Conservation (phyloP, 1,284 basidiomycete genomes). For the Ustilago crameri region DNA sequence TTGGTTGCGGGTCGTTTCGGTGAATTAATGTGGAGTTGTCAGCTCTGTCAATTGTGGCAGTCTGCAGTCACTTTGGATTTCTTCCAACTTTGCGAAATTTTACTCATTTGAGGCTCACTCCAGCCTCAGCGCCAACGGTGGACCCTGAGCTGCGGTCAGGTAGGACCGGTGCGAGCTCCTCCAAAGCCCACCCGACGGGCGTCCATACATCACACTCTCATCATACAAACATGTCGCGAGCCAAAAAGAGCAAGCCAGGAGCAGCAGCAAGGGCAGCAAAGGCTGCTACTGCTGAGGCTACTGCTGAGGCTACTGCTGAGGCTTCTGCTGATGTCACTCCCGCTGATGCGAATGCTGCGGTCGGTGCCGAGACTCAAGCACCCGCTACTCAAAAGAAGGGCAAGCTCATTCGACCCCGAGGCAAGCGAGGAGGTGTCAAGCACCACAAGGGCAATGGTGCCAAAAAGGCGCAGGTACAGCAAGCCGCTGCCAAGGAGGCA, state of each 20-base stretch:
- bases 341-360: background rate
- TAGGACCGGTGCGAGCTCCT: slow-evolving; percentile 5
- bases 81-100: slow-evolving; percentile 38
- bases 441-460: slow-evolving; percentile 34
- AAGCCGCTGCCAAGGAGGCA: slow-evolving; percentile 21
- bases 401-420: slow-evolving; percentile 60
- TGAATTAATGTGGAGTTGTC: slow-evolving; percentile 28
- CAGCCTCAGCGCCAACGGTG: background rate
- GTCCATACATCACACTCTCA: background rate
- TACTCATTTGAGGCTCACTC: background rate
- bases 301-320: slow-evolving; percentile 1
- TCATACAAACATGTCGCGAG: slow-evolving; percentile 23
- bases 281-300: background rate
- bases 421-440: slow-evolving; percentile 64
- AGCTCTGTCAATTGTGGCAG: background rate
- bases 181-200: background rate
- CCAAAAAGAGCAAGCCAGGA: slow-evolving; percentile 36
- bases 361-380: slow-evolving; percentile 1
- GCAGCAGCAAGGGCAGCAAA: background rate
- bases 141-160: slow-evolving; percentile 4
- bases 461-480: slow-evolving; percentile 9
- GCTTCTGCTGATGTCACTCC: too few relatives aligned
- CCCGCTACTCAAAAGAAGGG: slow-evolving; percentile 17
- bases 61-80: slow-evolving; percentile 5
- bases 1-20: background rate